Evolutionary conservation across 2,329 filamentous ascomycete genomes (phyloP).

Genomic region (Capronia americana): DNA sequence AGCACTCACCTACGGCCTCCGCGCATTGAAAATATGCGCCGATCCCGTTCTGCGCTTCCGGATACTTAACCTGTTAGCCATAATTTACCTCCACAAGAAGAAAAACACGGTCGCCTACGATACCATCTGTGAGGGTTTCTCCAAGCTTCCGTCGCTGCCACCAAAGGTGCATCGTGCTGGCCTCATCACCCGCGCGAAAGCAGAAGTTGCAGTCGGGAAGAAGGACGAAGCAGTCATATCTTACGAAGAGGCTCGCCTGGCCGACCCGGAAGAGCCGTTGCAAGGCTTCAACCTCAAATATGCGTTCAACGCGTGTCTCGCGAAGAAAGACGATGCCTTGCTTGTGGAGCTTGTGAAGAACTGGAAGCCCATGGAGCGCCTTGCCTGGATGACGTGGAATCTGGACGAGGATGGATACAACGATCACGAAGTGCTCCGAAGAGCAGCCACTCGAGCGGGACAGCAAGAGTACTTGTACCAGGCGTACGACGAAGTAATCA

Average conservation of each 20-base stretch:
- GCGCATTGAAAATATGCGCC: slow-evolving; percentile 1
- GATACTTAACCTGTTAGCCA: slow-evolving; percentile 1
- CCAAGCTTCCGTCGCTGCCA: not conserved
- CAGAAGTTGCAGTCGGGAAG: slow-evolving; percentile 2
- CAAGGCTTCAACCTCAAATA: slow-evolving; percentile 9
- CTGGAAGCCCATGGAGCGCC: slow-evolving; percentile 13
- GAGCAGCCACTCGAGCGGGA: slow-evolving; percentile 2
- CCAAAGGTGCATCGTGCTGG: slow-evolving; percentile 4
- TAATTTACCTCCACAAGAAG: slow-evolving; percentile 11
- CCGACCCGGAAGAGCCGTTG: slow-evolving; percentile 13
- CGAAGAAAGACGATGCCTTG: slow-evolving; percentile 5
- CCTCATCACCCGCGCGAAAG: slow-evolving; percentile 12
- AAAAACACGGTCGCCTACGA: slow-evolving; percentile 4
- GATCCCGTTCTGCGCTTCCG: slow-evolving; percentile 4
- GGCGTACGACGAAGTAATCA: slow-evolving; percentile 18
- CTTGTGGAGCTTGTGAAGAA: slow-evolving; percentile 6
- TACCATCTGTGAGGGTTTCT: not conserved
- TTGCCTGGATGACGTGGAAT: slow-evolving; percentile 20
- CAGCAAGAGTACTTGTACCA: slow-evolving; percentile 10
- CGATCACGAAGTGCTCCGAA: slow-evolving; percentile 2
- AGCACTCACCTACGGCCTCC: slow-evolving; percentile 1
- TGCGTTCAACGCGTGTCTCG: not conserved
- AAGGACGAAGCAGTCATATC: slow-evolving; percentile 9
- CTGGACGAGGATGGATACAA: not conserved
- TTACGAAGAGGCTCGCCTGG: slow-evolving; percentile 10